phyloP scores from a whole-genome alignment of 441 rosid genomes.

The Raphanus hybrid region DNA sequence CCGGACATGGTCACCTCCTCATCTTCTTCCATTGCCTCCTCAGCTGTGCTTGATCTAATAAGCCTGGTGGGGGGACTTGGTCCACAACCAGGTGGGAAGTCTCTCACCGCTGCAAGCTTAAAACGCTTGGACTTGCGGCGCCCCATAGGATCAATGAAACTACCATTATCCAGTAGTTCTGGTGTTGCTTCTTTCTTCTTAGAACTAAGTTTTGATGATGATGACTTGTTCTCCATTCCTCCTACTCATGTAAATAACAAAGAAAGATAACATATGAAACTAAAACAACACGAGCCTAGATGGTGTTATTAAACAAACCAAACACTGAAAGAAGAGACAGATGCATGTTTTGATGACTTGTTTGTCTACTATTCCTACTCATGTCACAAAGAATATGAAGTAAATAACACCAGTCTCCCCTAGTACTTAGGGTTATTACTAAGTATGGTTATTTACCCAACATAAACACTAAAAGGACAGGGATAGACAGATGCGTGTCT shows the following conservation, averaged over 20 bases:
- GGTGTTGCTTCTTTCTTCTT: conserved; percentile 34
- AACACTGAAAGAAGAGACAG: no score
- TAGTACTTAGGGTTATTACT: neutral
- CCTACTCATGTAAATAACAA: conserved; percentile 24
- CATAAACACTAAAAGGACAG: neutral
- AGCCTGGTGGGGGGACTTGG: conserved; percentile 32
- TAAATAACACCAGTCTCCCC: neutral
- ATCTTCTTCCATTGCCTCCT: conserved; percentile 7
- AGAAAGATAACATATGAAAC: conserved; percentile 9
- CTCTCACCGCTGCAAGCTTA: conserved; percentile 48
- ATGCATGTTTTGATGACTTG: no score
- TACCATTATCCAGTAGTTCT: conserved; percentile 35
- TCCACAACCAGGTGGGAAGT: conserved; percentile 62
- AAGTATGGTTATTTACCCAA: neutral
- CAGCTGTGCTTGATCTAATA: neutral
- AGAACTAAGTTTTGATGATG: neutral
- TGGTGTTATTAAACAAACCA: no score
- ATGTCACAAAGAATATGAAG: no score
- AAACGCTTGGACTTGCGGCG: conserved; percentile 49
- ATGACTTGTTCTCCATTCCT: conserved; percentile 15
- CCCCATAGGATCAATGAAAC: conserved; percentile 15
- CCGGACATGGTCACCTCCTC: neutral
- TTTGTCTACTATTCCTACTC: no score
- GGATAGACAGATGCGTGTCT: neutral
- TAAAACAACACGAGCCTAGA: neutral